These are phyloP conservation scores for Phoma sp. DNA, from an alignment of 2,329 filamentous ascomycete genomes.

Conservation along the genomic window DNA sequence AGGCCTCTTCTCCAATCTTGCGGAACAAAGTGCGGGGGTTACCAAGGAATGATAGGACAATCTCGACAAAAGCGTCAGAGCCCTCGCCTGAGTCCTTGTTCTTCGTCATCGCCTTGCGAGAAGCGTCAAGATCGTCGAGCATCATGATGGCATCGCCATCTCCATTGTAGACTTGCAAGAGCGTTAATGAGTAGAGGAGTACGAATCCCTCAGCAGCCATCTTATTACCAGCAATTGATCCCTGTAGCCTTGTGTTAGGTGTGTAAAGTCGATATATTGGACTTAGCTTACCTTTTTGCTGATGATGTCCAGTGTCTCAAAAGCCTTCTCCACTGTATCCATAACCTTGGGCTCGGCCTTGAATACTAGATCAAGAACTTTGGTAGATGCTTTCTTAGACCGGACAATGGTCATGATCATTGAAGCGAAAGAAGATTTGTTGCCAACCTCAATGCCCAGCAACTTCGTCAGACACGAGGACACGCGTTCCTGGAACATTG, in stretches of 20 bases:
- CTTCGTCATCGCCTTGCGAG: slow-evolving; percentile 68
- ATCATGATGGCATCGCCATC: slow-evolving; percentile 85
- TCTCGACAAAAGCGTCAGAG: slow-evolving; percentile 71
- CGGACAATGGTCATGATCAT: slow-evolving; percentile 41
- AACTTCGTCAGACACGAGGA: slow-evolving; percentile 63
- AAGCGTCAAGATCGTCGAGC: slow-evolving; percentile 80
- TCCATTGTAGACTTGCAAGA: slow-evolving; percentile 89
- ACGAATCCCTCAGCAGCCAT: slow-evolving; percentile 69
- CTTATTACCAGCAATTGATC: slow-evolving; percentile 36
- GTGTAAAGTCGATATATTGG: not conserved
- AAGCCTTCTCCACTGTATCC: slow-evolving; percentile 46
- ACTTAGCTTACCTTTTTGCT: slow-evolving; percentile 29
- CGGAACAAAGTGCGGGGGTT: slow-evolving; percentile 85
- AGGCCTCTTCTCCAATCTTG: slow-evolving; percentile 87
- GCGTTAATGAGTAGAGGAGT: slow-evolving; percentile 81
- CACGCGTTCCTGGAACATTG: slow-evolving; percentile 62
- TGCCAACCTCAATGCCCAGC: slow-evolving; percentile 41
- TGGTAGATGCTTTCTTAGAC: slow-evolving; percentile 36
- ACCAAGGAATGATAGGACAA: slow-evolving; percentile 87
- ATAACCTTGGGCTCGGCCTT: slow-evolving; percentile 56
- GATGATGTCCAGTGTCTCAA: slow-evolving; percentile 40
- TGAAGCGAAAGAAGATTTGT: slow-evolving; percentile 36
- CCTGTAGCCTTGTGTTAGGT: slow-evolving; percentile 27
- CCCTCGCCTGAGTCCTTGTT: slow-evolving; percentile 38
- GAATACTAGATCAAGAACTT: slow-evolving; percentile 54